Conservation (phyloP, 1,139 yeast species). For the Candida albicans region DNA sequence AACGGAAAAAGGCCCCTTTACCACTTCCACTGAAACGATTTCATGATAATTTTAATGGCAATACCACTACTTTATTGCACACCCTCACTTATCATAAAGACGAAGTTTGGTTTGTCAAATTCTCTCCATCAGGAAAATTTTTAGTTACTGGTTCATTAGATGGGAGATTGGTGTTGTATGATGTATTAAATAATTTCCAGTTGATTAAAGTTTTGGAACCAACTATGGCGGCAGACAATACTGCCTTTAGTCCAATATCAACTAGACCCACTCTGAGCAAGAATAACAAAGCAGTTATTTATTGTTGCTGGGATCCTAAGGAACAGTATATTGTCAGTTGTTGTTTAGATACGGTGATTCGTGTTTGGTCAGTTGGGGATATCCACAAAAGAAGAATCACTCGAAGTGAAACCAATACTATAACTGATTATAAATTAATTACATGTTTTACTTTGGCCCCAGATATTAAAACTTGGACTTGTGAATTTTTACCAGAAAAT, state of each 20-base stretch:
- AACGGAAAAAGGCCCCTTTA: constrained; percentile 6
- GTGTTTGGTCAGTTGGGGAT: constrained; percentile 63
- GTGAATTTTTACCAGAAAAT: constrained; percentile 67
- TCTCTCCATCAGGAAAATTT: constrained; percentile 73
- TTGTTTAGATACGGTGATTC: constrained; percentile 63
- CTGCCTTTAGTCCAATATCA: constrained; percentile 28
- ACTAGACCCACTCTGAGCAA: constrained; percentile 22
- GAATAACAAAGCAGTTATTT: constrained; percentile 57
- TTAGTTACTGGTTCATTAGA: constrained; percentile 80
- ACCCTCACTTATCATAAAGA: constrained; percentile 56
- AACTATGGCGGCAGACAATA: constrained; percentile 29
- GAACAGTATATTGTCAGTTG: constrained; percentile 68
- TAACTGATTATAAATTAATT: constrained; percentile 22
- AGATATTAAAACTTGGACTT: constrained; percentile 55
- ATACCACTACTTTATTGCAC: constrained; percentile 25
- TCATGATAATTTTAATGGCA: constrained; percentile 8
- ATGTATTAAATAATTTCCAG: constrained; percentile 55
- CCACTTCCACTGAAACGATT: not conserved
- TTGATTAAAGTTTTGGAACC: constrained; percentile 38
- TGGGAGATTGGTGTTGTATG: constrained; percentile 63
- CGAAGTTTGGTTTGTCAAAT: constrained; percentile 84
- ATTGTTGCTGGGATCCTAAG: constrained; percentile 71
- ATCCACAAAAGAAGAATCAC: constrained; percentile 21
- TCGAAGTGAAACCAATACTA: constrained; percentile 7
- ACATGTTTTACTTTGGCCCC: constrained; percentile 44